Evolutionary conservation across 352 stramenopile species (phyloP).

Genomic region (Pythium utonaiense): DNA sequence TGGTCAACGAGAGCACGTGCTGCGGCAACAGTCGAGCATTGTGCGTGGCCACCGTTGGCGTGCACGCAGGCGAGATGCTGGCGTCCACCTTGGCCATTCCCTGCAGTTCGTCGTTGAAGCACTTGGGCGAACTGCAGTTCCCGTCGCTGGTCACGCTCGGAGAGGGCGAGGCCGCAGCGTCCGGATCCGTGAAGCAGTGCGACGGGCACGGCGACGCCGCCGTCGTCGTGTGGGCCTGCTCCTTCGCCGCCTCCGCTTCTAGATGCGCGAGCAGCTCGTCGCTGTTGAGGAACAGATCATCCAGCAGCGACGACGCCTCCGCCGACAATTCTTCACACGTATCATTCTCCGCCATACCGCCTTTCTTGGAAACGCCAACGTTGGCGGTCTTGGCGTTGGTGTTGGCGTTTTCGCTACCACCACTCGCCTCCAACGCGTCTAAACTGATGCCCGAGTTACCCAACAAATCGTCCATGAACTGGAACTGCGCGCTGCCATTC

Average conservation of each 20-base stretch:
- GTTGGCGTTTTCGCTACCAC: conserved; percentile 1
- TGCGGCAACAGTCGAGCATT: neutral
- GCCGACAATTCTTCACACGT: conserved; percentile 6
- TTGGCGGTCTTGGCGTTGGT: neutral
- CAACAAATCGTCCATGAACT: conserved; percentile 30
- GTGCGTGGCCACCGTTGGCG: conserved; percentile 22
- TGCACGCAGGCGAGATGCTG: conserved; percentile 28
- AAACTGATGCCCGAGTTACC: conserved; percentile 20
- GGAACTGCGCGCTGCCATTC: conserved; percentile 1
- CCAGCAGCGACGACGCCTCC: conserved; percentile 22
- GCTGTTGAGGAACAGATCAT: conserved; percentile 48
- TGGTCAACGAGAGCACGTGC: conserved; percentile 19
- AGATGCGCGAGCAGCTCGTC: conserved; percentile 57
- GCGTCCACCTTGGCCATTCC: conserved; percentile 37
- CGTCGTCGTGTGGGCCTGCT: conserved; percentile 18
- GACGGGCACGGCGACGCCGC: conserved; percentile 32
- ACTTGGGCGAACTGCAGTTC: conserved; percentile 25
- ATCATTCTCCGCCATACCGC: neutral
- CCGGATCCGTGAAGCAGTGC: conserved; percentile 40
- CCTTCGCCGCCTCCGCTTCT: conserved; percentile 26
- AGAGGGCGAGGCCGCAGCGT: conserved; percentile 46
- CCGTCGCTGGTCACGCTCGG: conserved; percentile 31
- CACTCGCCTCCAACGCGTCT: conserved; percentile 12
- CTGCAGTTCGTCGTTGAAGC: conserved; percentile 23
- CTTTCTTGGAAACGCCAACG: neutral